Conservation (phyloP, 352 stramenopile species). For the Globisporangium abappressorium region DNA sequence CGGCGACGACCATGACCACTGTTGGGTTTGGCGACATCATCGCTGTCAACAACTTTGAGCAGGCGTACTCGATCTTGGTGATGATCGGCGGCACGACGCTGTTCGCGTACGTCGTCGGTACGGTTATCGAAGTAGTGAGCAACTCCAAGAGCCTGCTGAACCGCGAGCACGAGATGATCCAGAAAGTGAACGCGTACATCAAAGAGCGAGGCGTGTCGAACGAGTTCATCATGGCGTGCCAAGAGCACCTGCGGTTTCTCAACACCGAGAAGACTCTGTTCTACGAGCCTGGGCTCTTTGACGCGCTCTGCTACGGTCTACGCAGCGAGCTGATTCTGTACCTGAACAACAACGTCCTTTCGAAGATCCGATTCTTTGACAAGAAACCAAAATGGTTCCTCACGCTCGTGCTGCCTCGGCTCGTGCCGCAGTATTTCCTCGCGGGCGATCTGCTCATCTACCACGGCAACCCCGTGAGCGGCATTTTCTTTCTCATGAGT, state of each 20-base stretch:
- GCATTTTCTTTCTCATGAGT: constrained; percentile 77
- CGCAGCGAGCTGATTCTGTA: constrained; percentile 65
- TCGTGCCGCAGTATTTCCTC: constrained; percentile 70
- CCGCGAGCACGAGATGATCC: constrained; percentile 65
- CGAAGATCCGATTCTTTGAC: constrained; percentile 76
- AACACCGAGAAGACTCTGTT: constrained; percentile 75
- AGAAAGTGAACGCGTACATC: constrained; percentile 73
- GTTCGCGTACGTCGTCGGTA: constrained; percentile 80
- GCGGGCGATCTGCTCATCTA: constrained; percentile 72
- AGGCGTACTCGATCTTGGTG: constrained; percentile 77
- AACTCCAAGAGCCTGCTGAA: constrained; percentile 80
- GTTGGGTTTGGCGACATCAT: constrained; percentile 86
- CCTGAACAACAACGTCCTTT: constrained; percentile 52
- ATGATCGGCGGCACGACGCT: constrained; percentile 80
- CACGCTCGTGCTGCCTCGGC: constrained; percentile 55
- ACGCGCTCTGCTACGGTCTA: constrained; percentile 62
- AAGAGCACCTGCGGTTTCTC: constrained; percentile 72
- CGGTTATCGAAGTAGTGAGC: constrained; percentile 76
- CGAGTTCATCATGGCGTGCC: constrained; percentile 66
- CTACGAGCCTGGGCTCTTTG: constrained; percentile 53
- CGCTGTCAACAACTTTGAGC: constrained; percentile 68
- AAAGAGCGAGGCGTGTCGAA: constrained; percentile 72
- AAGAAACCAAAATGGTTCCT: constrained; percentile 87
- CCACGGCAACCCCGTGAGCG: constrained; percentile 61
- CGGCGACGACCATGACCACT: constrained; percentile 82